A percentile compares a stretch with the other conserved stretches of the same genome.
phyloP scores from a whole-genome alignment of 202 grass and related monocot species.

The Zoysia matrella region DNA sequence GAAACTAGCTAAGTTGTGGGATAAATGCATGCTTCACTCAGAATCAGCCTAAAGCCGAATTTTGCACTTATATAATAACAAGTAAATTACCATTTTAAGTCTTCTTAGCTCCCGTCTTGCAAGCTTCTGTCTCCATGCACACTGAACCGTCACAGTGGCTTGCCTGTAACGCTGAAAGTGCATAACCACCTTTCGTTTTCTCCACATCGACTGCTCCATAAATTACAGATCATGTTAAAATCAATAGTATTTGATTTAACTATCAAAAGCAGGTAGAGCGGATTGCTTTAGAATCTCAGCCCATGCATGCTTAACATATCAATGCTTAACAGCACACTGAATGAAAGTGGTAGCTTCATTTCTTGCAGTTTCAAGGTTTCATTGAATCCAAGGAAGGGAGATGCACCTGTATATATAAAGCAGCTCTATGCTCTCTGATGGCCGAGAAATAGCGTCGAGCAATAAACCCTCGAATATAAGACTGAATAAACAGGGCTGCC shows the following conservation, averaged over 20 bases:
- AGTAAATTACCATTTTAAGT: conserved; percentile 68
- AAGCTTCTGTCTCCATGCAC: conserved; percentile 89
- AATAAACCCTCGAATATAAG: conserved; percentile 69
- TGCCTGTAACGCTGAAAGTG: conserved; percentile 64
- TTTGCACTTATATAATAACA: background rate
- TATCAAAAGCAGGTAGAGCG: too few species aligned
- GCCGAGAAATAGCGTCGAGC: conserved; percentile 57
- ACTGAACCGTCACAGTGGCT: conserved; percentile 70
- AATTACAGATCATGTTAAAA: conserved; percentile 27
- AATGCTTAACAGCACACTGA: background rate
- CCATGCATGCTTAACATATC: background rate
- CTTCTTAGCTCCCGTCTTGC: conserved; percentile 81
- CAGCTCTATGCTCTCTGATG: conserved; percentile 76
- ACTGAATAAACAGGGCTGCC: conserved; percentile 74
- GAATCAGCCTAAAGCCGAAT: too few species aligned
- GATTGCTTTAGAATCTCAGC: conserved; percentile 15
- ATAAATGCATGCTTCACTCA: background rate
- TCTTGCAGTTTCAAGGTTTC: conserved; percentile 14
- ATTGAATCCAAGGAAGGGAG: background rate
- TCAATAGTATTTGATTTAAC: background rate
- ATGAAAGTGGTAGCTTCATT: background rate
- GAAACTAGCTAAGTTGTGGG: background rate
- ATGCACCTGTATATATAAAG: conserved; percentile 78
- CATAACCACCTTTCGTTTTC: conserved; percentile 62
- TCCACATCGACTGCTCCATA: conserved; percentile 68